Percentiles rank a stretch among this genome's conserved stretches.
Conservation (phyloP, 2,329 filamentous ascomycete genomes). For the Rhinocladiella similis region DNA sequence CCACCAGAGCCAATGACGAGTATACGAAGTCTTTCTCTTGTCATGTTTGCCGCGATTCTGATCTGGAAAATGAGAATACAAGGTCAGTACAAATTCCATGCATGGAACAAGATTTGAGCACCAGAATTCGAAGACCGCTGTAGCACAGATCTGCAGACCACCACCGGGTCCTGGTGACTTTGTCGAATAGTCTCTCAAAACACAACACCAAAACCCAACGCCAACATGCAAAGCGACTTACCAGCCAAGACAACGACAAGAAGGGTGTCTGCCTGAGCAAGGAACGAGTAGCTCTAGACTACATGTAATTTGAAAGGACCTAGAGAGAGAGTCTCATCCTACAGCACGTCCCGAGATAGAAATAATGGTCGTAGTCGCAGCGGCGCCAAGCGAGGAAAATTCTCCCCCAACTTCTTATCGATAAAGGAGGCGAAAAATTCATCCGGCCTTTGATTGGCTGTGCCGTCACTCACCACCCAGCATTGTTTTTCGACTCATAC, state of each 20-base stretch:
- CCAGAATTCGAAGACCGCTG: too few relatives aligned
- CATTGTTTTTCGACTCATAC: not conserved
- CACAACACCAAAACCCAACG: too few relatives aligned
- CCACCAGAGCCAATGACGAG: conserved; percentile 92
- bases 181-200: too few relatives aligned
- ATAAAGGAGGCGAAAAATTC: conserved; percentile 1
- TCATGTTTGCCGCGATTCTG: not conserved
- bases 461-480: not conserved
- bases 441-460: not conserved
- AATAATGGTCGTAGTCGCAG: too few relatives aligned
- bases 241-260: too few relatives aligned
- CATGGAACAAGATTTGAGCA: too few relatives aligned
- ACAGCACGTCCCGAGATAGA: not conserved
- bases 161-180: too few relatives aligned
- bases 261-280: too few relatives aligned
- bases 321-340: not conserved
- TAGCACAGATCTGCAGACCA: too few relatives aligned
- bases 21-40: conserved; percentile 59
- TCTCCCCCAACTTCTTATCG: not conserved
- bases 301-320: not conserved
- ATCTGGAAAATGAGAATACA: not conserved
- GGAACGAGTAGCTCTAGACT: not conserved
- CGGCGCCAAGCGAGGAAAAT: not conserved
- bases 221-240: too few relatives aligned
- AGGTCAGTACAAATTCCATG: not conserved